Conservation (phyloP, 306 rosid genomes). For the Fagus sylvatica region DNA sequence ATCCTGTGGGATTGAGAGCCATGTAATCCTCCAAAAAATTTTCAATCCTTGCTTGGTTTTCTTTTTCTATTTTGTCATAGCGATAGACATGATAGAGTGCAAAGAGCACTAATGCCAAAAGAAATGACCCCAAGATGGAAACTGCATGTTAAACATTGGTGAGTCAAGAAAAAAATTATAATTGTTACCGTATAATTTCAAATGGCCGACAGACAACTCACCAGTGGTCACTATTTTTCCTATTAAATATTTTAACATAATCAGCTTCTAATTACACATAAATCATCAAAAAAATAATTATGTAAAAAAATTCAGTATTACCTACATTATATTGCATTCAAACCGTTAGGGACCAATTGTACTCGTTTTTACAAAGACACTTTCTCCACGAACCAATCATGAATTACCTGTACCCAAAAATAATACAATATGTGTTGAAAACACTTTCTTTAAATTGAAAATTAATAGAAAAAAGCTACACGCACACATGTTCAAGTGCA, state of each 20-base stretch:
- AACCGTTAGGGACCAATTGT: no score
- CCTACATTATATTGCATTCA: no score
- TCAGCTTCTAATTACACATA: neutral
- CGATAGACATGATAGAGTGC: neutral
- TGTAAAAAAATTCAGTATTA: no score
- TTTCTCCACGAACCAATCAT: no score
- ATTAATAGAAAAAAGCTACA: no score
- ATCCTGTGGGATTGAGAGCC: constrained; percentile 33
- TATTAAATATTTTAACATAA: neutral
- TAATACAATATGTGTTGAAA: no score
- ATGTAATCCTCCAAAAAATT: constrained; percentile 27
- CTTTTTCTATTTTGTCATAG: constrained; percentile 3
- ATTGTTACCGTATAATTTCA: no score
- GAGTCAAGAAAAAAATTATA: neutral
- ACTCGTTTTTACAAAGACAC: no score
- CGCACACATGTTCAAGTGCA: no score
- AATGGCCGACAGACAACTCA: neutral
- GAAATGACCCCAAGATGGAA: constrained; percentile 18
- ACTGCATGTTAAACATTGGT: constrained; percentile 2
- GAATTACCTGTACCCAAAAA: no score
- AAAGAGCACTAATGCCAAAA: neutral
- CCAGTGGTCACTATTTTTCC: neutral
- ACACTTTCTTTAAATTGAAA: no score
- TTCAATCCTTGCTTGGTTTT: constrained; percentile 20
- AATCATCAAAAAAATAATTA: no score